Percentiles rank a stretch among this genome's conserved stretches.
Conservation (phyloP, 352 stramenopile species). For the Thalassiosira exigua region DNA sequence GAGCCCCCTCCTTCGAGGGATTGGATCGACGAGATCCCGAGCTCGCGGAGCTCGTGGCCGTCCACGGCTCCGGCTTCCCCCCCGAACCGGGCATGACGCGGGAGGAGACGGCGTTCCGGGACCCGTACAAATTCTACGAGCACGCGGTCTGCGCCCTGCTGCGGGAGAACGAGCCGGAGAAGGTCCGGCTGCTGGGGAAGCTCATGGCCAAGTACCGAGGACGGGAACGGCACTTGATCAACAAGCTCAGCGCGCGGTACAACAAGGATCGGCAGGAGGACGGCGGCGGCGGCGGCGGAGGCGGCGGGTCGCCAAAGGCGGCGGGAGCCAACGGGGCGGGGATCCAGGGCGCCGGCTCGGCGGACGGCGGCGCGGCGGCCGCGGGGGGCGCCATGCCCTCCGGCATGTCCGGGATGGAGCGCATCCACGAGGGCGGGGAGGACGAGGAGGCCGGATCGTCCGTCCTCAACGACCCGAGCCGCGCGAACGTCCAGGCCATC, state of each 20-base stretch:
- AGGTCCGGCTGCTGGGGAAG: slow-evolving; percentile 81
- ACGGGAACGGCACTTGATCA: slow-evolving; percentile 81
- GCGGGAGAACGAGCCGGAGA: slow-evolving; percentile 82
- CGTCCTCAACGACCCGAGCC: slow-evolving; percentile 40
- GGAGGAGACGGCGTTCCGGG: slow-evolving; percentile 74
- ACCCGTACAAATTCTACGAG: slow-evolving; percentile 80
- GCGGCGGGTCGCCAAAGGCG: slow-evolving; percentile 32
- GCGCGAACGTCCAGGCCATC: slow-evolving; percentile 54
- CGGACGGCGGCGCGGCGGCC: background rate
- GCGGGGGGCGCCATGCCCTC: background rate
- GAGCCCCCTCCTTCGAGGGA: slow-evolving; percentile 8
- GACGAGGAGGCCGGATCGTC: slow-evolving; percentile 43
- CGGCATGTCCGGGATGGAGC: slow-evolving; percentile 49
- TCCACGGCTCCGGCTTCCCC: slow-evolving; percentile 71
- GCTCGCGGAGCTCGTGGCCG: slow-evolving; percentile 62
- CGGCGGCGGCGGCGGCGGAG: slow-evolving; percentile 41
- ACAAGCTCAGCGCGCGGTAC: slow-evolving; percentile 81
- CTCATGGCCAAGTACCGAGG: slow-evolving; percentile 83
- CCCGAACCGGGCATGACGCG: slow-evolving; percentile 68
- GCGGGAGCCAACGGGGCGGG: slow-evolving; percentile 6
- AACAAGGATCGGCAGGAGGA: slow-evolving; percentile 57
- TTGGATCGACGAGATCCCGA: slow-evolving; percentile 56
- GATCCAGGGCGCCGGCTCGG: background rate
- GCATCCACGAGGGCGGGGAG: slow-evolving; percentile 47
- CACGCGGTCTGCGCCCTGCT: slow-evolving; percentile 75